Conservation (phyloP, 179 eudicot species). For the Beta corolliflora region DNA sequence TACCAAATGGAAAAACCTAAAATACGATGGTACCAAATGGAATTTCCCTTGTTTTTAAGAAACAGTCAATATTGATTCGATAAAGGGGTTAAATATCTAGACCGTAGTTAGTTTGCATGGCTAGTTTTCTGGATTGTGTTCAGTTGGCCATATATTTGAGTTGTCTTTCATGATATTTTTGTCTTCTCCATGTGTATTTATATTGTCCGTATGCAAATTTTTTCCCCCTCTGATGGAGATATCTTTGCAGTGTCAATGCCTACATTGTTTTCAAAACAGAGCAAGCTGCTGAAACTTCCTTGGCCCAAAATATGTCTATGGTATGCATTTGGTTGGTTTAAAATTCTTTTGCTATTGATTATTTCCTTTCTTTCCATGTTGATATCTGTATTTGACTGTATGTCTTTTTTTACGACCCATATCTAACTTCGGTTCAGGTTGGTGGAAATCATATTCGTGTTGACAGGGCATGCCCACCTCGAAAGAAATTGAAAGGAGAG, state of each 20-base stretch:
- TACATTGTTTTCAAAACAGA: conserved; percentile 82
- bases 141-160: background rate
- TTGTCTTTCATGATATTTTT: background rate
- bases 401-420: background rate
- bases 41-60: background rate
- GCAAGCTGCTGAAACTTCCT: conserved; percentile 80
- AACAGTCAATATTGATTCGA: background rate
- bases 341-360: background rate
- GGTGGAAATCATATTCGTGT: conserved; percentile 91
- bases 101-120: background rate
- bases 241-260: conserved; percentile 72
- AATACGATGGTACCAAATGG: no score
- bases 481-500: conserved; percentile 93
- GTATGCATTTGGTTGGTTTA: conserved; percentile 43
- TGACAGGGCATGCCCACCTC: conserved; percentile 99
- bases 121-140: conserved; percentile 8
- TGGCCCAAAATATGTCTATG: conserved; percentile 88
- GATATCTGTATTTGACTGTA: background rate
- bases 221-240: conserved; percentile 12
- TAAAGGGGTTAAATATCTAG: background rate
- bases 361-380: background rate
- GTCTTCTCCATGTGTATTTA: background rate
- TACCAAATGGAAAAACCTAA: no score
- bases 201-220: background rate
- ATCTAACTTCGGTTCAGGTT: conserved; percentile 43